phyloP scores from a whole-genome alignment of 2,329 filamentous ascomycete species.

The Colletotrichum sidae region DNA sequence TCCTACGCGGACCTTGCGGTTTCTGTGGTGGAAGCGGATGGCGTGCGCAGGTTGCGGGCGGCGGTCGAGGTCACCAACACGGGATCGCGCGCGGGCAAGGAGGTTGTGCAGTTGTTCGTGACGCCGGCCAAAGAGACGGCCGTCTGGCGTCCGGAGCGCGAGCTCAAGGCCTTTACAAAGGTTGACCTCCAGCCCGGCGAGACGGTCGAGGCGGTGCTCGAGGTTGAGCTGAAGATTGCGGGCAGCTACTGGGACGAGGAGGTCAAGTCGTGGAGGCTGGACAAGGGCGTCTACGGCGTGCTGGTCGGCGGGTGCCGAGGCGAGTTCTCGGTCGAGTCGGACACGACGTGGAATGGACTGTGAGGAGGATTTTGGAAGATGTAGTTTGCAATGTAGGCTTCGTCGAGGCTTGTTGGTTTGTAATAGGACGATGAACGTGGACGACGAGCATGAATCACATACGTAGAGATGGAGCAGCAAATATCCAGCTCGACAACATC shows the following conservation, averaged over 20 bases:
- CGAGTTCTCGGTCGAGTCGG: constrained; percentile 14
- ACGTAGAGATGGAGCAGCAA: too few species aligned
- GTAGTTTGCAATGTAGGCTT: background rate
- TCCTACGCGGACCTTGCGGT: constrained; percentile 14
- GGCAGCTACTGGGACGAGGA: constrained; percentile 35
- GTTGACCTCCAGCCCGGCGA: constrained; percentile 15
- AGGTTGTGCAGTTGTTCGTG: constrained; percentile 47
- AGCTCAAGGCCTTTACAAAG: constrained; percentile 38
- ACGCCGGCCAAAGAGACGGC: constrained; percentile 28
- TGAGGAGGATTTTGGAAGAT: background rate
- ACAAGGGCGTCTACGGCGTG: constrained; percentile 29
- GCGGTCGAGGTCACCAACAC: constrained; percentile 59
- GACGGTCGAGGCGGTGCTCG: constrained; percentile 15
- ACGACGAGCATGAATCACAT: too few species aligned
- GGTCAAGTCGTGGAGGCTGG: constrained; percentile 28
- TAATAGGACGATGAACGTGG: too few species aligned
- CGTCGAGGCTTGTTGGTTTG: background rate
- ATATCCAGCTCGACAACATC: too few species aligned
- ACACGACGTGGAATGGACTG: constrained; percentile 21
- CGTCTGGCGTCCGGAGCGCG: constrained; percentile 34
- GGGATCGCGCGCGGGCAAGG: constrained; percentile 40
- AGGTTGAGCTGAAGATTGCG: constrained; percentile 28
- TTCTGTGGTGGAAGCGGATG: constrained; percentile 34
- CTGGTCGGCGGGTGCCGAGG: constrained; percentile 15
- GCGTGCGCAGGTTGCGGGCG: constrained; percentile 39